Evolutionary conservation across 805 yeast genomes (phyloP).

Genomic region (Zygotorulaspora sp.): DNA sequence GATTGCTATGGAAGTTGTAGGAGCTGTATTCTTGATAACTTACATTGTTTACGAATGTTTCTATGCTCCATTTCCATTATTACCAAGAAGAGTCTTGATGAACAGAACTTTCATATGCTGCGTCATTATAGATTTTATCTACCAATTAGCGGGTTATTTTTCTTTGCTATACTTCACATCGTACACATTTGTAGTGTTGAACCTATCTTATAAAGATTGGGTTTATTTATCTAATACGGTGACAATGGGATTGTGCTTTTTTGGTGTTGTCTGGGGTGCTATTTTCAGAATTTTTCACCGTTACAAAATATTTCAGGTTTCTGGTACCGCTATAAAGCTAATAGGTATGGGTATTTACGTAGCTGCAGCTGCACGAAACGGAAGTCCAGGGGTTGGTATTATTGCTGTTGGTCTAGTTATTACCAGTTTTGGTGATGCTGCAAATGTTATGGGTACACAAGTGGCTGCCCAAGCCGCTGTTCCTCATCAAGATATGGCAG

Average conservation of each 20-base stretch:
- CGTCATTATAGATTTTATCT: conserved; percentile 35
- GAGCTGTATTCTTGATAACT: conserved; percentile 35
- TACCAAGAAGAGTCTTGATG: conserved; percentile 36
- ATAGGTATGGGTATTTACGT: conserved; percentile 34
- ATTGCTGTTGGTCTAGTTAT: conserved; percentile 34
- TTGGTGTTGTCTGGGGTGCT: conserved; percentile 38
- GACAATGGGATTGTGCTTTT: conserved; percentile 38
- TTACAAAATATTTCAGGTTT: conserved; percentile 36
- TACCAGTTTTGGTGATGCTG: conserved; percentile 41
- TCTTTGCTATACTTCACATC: conserved; percentile 36
- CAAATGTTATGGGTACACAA: conserved; percentile 36
- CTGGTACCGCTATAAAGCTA: conserved; percentile 35
- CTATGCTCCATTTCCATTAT: conserved; percentile 37
- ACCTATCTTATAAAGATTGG: conserved; percentile 36
- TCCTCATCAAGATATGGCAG: conserved; percentile 41
- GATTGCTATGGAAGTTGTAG: conserved; percentile 43
- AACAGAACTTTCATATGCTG: conserved; percentile 39
- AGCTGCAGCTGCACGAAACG: conserved; percentile 12
- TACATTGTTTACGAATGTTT: conserved; percentile 37
- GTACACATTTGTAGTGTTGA: conserved; percentile 32
- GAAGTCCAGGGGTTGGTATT: conserved; percentile 23
- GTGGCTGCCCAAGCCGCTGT: conserved; percentile 41
- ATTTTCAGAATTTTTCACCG: conserved; percentile 36
- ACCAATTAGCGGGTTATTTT: conserved; percentile 32
- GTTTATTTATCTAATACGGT: conserved; percentile 37